Conservation (phyloP, 306 rosid genomes). For the Coriaria nepalensis region DNA sequence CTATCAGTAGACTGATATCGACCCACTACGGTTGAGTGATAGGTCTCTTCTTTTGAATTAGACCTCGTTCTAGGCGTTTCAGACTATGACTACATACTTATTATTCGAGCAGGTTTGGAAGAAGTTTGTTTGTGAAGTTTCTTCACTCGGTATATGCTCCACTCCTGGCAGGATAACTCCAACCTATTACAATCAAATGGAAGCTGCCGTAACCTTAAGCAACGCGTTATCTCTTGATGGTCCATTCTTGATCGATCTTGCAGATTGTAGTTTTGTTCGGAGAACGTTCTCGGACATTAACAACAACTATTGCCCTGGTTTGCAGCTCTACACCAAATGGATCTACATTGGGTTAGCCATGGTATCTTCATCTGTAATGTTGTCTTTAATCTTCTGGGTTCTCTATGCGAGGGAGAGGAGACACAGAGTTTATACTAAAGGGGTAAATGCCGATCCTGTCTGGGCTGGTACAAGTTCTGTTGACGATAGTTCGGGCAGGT, state of each 20-base stretch:
- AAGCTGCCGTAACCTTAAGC: constrained; percentile 23
- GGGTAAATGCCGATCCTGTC: not conserved
- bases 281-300: constrained; percentile 21
- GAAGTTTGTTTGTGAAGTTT: constrained; percentile 17
- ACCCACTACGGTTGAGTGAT: too few relatives aligned
- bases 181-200: constrained; percentile 16
- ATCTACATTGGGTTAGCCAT: constrained; percentile 22
- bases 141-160: constrained; percentile 21
- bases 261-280: constrained; percentile 30
- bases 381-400: constrained; percentile 34
- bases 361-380: constrained; percentile 23
- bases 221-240: constrained; percentile 17
- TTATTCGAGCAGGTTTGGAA: constrained; percentile 23
- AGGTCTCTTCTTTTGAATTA: too few relatives aligned
- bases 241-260: constrained; percentile 21
- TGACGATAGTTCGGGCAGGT: not conserved
- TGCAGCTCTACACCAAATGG: constrained; percentile 13
- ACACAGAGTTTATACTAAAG: constrained; percentile 7
- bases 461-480: not conserved
- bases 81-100: not conserved
- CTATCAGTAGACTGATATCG: too few relatives aligned
- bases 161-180: constrained; percentile 35
- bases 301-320: constrained; percentile 13
- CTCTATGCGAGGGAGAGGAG: constrained; percentile 21
- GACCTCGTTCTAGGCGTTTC: too few relatives aligned